A percentile compares a stretch with the other conserved stretches of the same genome.
phyloP scores from a whole-genome alignment of 1,139 yeast genomes.

The Fermentozyma sake region DNA sequence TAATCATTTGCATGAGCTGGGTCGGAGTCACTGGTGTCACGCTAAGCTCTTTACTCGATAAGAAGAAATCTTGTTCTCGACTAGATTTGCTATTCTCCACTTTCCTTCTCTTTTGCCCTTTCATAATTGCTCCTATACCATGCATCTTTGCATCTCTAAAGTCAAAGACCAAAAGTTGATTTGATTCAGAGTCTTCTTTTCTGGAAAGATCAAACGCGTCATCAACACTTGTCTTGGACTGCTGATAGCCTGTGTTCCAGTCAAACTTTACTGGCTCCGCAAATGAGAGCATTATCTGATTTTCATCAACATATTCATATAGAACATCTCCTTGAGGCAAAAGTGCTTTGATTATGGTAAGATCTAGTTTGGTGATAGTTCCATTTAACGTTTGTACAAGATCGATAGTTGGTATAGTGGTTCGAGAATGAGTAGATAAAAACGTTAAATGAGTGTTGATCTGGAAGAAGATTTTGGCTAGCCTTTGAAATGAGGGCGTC shows the following conservation, averaged over 20 bases:
- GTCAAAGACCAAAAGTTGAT: constrained; percentile 67
- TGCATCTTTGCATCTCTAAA: constrained; percentile 63
- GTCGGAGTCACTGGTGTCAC: constrained; percentile 22
- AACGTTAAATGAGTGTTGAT: constrained; percentile 43
- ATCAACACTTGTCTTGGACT: constrained; percentile 28
- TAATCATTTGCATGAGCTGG: constrained; percentile 55
- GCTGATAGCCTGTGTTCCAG: constrained; percentile 45
- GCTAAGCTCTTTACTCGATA: constrained; percentile 19
- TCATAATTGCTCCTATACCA: constrained; percentile 30
- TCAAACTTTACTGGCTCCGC: constrained; percentile 29
- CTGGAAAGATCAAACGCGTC: constrained; percentile 24
- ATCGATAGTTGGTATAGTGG: constrained; percentile 37
- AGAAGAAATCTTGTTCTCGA: constrained; percentile 19
- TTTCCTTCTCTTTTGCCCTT: constrained; percentile 16
- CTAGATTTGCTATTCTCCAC: constrained; percentile 3
- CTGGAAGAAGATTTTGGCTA: constrained; percentile 20
- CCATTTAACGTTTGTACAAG: constrained; percentile 29
- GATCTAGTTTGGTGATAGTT: constrained; percentile 40
- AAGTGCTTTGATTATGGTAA: constrained; percentile 60
- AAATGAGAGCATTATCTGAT: constrained; percentile 44
- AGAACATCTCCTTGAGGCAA: constrained; percentile 66
- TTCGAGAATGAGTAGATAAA: constrained; percentile 37
- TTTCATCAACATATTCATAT: constrained; percentile 68
- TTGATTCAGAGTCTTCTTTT: constrained; percentile 10
- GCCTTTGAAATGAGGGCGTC: constrained; percentile 7